Conservation (phyloP, 148 eudicot species). For the Camellia granthamiana region DNA sequence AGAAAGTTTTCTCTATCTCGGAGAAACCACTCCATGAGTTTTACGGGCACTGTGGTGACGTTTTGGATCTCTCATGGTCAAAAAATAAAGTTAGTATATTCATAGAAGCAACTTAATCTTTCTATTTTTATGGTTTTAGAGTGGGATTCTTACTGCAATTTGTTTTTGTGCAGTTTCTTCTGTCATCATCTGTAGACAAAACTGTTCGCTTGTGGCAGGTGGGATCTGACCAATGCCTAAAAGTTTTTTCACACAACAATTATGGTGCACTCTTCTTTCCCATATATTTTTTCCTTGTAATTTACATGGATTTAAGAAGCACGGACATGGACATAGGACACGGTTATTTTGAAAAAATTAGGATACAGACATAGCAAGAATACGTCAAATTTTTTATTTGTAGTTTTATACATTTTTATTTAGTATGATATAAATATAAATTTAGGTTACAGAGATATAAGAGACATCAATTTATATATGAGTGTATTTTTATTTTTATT, state of each 20-base stretch:
- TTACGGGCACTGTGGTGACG: slow-evolving; percentile 55
- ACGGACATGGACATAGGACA: too few species aligned
- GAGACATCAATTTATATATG: too few species aligned
- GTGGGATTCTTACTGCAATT: slow-evolving; percentile 1
- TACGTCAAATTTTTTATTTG: too few species aligned
- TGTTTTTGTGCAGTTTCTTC: slow-evolving; percentile 44
- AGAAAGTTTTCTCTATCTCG: slow-evolving; percentile 54
- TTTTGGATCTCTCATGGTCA: slow-evolving; percentile 83
- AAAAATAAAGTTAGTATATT: slow-evolving; percentile 32
- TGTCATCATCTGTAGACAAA: slow-evolving; percentile 72
- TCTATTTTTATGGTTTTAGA: neutral
- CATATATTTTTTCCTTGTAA: neutral
- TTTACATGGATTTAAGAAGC: neutral
- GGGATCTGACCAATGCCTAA: slow-evolving; percentile 55
- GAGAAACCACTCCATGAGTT: slow-evolving; percentile 74
- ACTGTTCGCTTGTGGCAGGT: slow-evolving; percentile 83
- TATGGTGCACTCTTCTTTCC: slow-evolving; percentile 44
- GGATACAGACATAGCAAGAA: too few species aligned
- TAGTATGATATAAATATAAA: too few species aligned
- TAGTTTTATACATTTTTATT: too few species aligned
- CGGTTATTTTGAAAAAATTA: too few species aligned
- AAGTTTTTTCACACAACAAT: slow-evolving; percentile 63
- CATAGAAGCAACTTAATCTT: slow-evolving; percentile 4
- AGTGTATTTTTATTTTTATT: too few species aligned
- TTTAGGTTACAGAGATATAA: too few species aligned